These are phyloP conservation scores for Cryptomeria japonica DNA, from an alignment of 75 land plant genomes.

Conservation along the genomic window DNA sequence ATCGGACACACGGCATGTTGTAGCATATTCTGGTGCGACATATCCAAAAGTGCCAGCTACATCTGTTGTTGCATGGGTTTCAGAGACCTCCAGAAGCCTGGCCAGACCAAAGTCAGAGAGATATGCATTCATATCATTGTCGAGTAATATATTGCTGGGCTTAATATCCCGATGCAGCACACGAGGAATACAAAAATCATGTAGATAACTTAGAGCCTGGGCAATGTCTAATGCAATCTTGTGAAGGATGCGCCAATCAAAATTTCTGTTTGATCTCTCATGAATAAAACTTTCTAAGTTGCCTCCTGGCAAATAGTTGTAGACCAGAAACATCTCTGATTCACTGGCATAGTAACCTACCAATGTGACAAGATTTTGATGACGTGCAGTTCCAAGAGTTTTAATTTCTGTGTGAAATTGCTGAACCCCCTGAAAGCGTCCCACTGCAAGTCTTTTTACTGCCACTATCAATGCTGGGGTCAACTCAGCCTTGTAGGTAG, in stretches of 20 bases:
- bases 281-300: constrained; percentile 67
- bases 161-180: constrained; percentile 79
- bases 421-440: constrained; percentile 67
- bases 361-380: constrained; percentile 69
- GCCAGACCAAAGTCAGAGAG: constrained; percentile 83
- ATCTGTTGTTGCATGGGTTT: constrained; percentile 85
- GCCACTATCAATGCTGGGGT: constrained; percentile 58
- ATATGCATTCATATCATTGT: constrained; percentile 63
- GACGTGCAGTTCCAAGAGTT: constrained; percentile 64
- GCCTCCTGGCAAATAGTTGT: constrained; percentile 75
- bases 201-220: constrained; percentile 60
- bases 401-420: constrained; percentile 79
- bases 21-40: constrained; percentile 84
- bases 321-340: constrained; percentile 68
- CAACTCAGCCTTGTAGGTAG: constrained; percentile 73
- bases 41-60: constrained; percentile 83
- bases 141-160: constrained; percentile 78
- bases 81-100: constrained; percentile 69
- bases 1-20: constrained; percentile 72
- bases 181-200: constrained; percentile 61
- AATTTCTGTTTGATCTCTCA: constrained; percentile 20
- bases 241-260: constrained; percentile 45
- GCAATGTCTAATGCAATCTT: constrained; percentile 71
- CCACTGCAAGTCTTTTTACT: constrained; percentile 64
- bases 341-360: constrained; percentile 75